Percentiles rank a stretch among this genome's conserved stretches.
Conservation (phyloP, 2,329 filamentous ascomycete species). For the Aspergillus neotritici region DNA sequence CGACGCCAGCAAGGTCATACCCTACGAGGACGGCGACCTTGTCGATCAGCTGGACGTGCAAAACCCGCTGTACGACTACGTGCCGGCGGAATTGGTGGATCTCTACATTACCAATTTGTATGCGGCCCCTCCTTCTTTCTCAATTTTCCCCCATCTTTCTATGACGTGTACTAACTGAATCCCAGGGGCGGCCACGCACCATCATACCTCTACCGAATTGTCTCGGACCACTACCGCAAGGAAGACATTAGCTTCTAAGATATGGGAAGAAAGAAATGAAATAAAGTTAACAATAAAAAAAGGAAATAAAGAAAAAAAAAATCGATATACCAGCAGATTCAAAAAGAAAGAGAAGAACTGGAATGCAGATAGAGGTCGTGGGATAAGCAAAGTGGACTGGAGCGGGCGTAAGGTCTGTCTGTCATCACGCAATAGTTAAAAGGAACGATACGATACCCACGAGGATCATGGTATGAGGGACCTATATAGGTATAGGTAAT, state of each 20-base stretch:
- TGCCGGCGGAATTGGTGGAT: conserved; percentile 63
- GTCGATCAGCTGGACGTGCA: conserved; percentile 72
- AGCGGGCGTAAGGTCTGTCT: conserved; percentile 8
- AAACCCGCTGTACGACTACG: conserved; percentile 75
- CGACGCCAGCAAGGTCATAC: conserved; percentile 68
- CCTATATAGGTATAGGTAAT: not conserved
- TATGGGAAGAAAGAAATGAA: conserved; percentile 1
- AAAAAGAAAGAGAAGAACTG: not conserved
- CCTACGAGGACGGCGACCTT: conserved; percentile 72
- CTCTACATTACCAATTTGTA: conserved; percentile 71
- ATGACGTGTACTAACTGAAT: conserved; percentile 13
- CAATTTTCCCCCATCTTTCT: not conserved
- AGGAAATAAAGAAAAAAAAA: conserved; percentile 1
- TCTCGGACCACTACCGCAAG: conserved; percentile 59
- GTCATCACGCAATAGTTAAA: conserved; percentile 13
- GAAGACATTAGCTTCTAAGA: conserved; percentile 53
- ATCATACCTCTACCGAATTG: conserved; percentile 59
- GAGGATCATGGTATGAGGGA: not conserved
- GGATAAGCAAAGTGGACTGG: conserved; percentile 1
- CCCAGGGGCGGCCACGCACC: conserved; percentile 57
- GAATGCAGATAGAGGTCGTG: not conserved
- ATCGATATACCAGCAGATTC: not conserved
- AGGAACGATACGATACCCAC: conserved; percentile 15
- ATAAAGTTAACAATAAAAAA: conserved; percentile 13
- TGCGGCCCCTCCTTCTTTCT: conserved; percentile 36